Percentiles rank a stretch among this genome's conserved stretches.
Conservation (phyloP, 345 rosid genomes). For the Rhizophora mangle region DNA sequence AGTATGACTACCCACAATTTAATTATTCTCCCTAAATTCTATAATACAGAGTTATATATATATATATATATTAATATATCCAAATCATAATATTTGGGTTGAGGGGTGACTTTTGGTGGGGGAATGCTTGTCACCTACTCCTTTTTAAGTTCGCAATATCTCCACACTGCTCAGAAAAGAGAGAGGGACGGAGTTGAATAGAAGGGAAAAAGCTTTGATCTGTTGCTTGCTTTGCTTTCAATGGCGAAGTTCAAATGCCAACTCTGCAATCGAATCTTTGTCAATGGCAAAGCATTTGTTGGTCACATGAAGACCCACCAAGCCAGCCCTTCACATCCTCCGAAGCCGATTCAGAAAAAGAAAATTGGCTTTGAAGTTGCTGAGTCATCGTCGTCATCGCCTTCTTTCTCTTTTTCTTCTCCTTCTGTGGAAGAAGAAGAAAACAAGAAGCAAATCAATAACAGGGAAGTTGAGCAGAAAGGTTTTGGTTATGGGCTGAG, state of each 20-base stretch:
- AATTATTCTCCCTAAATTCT: no score
- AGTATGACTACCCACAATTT: no score
- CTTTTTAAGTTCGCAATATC: slow-evolving; percentile 25
- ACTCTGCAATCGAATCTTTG: slow-evolving; percentile 30
- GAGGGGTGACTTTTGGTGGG: slow-evolving; percentile 35
- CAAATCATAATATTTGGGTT: slow-evolving; percentile 23
- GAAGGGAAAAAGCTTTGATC: neutral
- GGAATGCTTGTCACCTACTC: slow-evolving; percentile 44
- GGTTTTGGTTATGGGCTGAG: slow-evolving; percentile 25
- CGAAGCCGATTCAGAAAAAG: neutral
- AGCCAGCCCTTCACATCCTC: slow-evolving; percentile 17
- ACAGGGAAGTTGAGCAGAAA: slow-evolving; percentile 14
- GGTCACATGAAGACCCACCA: slow-evolving; percentile 38
- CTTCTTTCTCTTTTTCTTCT: slow-evolving; percentile 3
- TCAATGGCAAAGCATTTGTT: slow-evolving; percentile 32
- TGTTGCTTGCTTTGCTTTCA: slow-evolving; percentile 11
- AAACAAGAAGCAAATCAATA: slow-evolving; percentile 10
- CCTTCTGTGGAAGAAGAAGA: slow-evolving; percentile 5
- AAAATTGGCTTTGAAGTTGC: slow-evolving; percentile 9
- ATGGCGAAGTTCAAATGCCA: slow-evolving; percentile 34
- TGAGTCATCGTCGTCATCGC: slow-evolving; percentile 13
- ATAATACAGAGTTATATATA: neutral
- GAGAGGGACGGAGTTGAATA: neutral
- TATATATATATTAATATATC: neutral
- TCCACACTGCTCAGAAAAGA: slow-evolving; percentile 3